Evolutionary conservation across 352 stramenopile species (phyloP), one percentile per base, ranked within the genome.

Genomic region (Peronospora tabacina): DNA sequence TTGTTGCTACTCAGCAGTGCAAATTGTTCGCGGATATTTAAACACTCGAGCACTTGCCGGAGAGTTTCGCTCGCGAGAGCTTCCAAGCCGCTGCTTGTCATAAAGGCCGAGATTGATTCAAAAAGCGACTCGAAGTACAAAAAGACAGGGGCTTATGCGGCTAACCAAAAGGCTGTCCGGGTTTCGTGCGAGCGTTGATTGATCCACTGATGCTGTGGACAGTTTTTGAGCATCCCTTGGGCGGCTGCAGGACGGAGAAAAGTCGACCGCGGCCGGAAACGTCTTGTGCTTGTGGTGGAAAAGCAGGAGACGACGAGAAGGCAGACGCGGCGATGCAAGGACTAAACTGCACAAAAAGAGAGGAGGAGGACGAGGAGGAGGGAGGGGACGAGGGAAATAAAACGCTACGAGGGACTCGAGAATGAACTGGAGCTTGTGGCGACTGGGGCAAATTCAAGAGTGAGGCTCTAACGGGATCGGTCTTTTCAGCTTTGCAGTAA

Each of bases 141-240:
- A 7, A 19, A 35, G 34, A 9, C 16, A 2, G 19, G 16, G 22
- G 32, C 44, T 82, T 75, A 90, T 44, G 81, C 58, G 11, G 66
- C 66, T 67, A 75, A 68, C 70, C 66, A 76, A 59, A 87, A 76
- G 43, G 70, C 66, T 45, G 70, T 79, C 64, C 77, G 81, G 64
- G 78, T 91, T 71, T 94, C 82, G 79, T 89, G 79, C 61, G 78
- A 87, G 71, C 82, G 82, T 61, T 88, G 78, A 66, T 69, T 85
- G 63, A 94, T 89, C 78, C 79, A 94, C 80, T 94, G 82, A 64
- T 94, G 82, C 75, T 94, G 82, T 52, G 82, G 82, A 52, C 82
- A 94, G 68, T 91, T 71, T 74, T 91, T 91, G 41, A 94, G 82
- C 82, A 94, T 93, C 41, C 55, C 49, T 56, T 38, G 57, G 44